A percentile compares a stretch with the other conserved stretches of the same genome.
Evolutionary conservation across 1,139 yeast species (phyloP).

Genomic region (Lodderomyces pseudojiufengensis): DNA sequence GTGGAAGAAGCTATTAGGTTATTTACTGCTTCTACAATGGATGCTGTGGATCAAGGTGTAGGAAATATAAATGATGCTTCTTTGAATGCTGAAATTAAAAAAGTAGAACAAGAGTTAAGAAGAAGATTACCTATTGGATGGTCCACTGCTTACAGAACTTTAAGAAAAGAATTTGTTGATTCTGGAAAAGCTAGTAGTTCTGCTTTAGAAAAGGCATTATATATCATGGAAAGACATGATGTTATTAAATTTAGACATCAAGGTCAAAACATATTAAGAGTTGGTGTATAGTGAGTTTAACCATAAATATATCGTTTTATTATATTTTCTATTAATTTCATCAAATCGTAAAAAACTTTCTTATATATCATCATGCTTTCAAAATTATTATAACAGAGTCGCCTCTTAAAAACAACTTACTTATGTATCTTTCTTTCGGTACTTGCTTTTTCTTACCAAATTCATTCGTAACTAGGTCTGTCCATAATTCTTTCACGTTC

Average conservation of each 20-base stretch:
- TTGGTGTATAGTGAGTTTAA: conserved; percentile 59
- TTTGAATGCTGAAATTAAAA: conserved; percentile 65
- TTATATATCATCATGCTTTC: conserved; percentile 32
- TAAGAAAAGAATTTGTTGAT: conserved; percentile 80
- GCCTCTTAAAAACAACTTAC: conserved; percentile 90
- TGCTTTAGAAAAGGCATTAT: conserved; percentile 81
- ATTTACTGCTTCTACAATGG: conserved; percentile 96
- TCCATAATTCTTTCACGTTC: conserved; percentile 90
- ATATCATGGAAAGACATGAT: conserved; percentile 80
- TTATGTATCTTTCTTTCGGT: conserved; percentile 78
- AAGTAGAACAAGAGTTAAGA: conserved; percentile 80
- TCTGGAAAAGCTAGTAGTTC: conserved; percentile 61
- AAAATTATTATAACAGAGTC: conserved; percentile 88
- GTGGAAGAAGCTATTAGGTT: conserved; percentile 94
- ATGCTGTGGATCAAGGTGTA: conserved; percentile 88
- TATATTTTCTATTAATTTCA: background rate
- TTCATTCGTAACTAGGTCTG: conserved; percentile 60
- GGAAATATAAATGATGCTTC: conserved; percentile 47
- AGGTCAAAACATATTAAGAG: conserved; percentile 78
- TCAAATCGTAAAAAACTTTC: background rate
- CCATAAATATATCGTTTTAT: background rate
- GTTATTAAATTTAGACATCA: conserved; percentile 85
- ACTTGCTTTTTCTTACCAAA: conserved; percentile 72
- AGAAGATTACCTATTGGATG: conserved; percentile 95
- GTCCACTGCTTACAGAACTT: conserved; percentile 86